phyloP scores from a whole-genome alignment of 2,329 filamentous ascomycete genomes.

The Aureobasidium sp. region DNA sequence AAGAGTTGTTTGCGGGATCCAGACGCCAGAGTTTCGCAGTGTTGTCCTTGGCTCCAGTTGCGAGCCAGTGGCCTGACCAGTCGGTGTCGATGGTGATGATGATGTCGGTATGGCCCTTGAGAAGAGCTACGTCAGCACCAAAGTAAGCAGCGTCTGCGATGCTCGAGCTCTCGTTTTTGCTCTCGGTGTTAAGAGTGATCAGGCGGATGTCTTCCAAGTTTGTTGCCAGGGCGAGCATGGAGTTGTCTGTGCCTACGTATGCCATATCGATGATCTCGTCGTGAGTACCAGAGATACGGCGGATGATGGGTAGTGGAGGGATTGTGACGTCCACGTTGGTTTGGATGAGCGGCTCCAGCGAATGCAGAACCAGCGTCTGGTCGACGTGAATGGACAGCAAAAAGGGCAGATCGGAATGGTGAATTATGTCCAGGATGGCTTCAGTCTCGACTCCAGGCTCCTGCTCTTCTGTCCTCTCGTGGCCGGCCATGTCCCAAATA shows the following conservation, averaged over 20 bases:
- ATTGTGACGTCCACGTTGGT: slow-evolving; percentile 33
- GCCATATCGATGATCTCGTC: slow-evolving; percentile 95
- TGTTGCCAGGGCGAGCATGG: slow-evolving; percentile 79
- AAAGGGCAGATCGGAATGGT: slow-evolving; percentile 55
- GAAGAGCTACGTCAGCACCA: slow-evolving; percentile 75
- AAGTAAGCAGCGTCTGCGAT: slow-evolving; percentile 49
- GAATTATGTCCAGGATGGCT: slow-evolving; percentile 63
- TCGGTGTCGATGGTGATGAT: slow-evolving; percentile 91
- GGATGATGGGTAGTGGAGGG: slow-evolving; percentile 50
- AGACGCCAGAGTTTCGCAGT: slow-evolving; percentile 84
- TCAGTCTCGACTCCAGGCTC: slow-evolving; percentile 49
- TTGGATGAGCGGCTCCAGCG: slow-evolving; percentile 35
- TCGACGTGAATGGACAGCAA: slow-evolving; percentile 80
- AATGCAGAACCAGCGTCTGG: slow-evolving; percentile 75
- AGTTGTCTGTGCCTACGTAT: slow-evolving; percentile 72
- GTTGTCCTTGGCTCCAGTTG: slow-evolving; percentile 94
- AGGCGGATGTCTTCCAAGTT: slow-evolving; percentile 91
- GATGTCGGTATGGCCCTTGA: slow-evolving; percentile 90
- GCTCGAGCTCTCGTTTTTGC: slow-evolving; percentile 20
- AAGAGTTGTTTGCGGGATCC: slow-evolving; percentile 65
- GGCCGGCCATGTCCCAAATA: slow-evolving; percentile 71
- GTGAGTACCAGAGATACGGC: slow-evolving; percentile 88
- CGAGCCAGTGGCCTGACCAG: slow-evolving; percentile 96
- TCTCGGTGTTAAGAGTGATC: slow-evolving; percentile 54
- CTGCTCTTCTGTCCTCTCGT: slow-evolving; percentile 72